Evolutionary conservation across 2,329 filamentous ascomycete genomes (phyloP).

Genomic region (Pseudogymnoascus sp.): DNA sequence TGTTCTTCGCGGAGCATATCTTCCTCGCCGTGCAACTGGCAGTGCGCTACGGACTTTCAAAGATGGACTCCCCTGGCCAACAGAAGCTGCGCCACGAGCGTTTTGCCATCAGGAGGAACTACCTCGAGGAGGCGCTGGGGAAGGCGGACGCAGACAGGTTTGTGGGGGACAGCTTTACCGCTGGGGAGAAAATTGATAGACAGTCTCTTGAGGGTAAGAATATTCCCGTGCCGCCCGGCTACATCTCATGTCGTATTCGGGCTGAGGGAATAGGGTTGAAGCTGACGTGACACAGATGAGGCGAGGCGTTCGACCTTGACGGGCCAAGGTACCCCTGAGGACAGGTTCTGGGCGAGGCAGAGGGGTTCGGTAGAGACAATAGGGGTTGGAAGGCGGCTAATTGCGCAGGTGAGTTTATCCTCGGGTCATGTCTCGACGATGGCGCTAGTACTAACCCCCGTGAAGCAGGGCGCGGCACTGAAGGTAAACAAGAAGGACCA

Average conservation of each 20-base stretch:
- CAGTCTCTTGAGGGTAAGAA: slow-evolving; percentile 53
- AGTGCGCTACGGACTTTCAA: slow-evolving; percentile 65
- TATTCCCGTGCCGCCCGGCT: slow-evolving; percentile 10
- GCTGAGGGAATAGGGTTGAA: slow-evolving; percentile 41
- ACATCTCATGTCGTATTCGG: slow-evolving; percentile 29
- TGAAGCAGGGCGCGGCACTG: background rate
- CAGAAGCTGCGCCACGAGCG: slow-evolving; percentile 78
- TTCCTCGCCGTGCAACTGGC: slow-evolving; percentile 71
- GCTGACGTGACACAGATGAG: slow-evolving; percentile 55
- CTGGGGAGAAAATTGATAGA: slow-evolving; percentile 55
- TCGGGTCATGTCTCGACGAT: background rate
- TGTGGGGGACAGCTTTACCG: slow-evolving; percentile 38
- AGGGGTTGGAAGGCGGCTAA: slow-evolving; percentile 43
- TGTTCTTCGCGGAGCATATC: slow-evolving; percentile 81
- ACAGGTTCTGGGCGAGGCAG: slow-evolving; percentile 51
- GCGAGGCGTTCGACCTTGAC: slow-evolving; percentile 42
- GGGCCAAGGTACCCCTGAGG: slow-evolving; percentile 43
- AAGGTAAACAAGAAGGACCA: background rate
- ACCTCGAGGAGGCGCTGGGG: slow-evolving; percentile 61
- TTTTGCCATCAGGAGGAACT: slow-evolving; percentile 56
- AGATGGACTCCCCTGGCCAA: slow-evolving; percentile 76
- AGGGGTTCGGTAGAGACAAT: slow-evolving; percentile 47
- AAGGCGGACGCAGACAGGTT: slow-evolving; percentile 44
- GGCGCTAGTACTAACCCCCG: background rate
- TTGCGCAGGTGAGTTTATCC: slow-evolving; percentile 20